Evolutionary conservation across 2,329 filamentous ascomycete species (phyloP).

Genomic region (Neonectria punicea): DNA sequence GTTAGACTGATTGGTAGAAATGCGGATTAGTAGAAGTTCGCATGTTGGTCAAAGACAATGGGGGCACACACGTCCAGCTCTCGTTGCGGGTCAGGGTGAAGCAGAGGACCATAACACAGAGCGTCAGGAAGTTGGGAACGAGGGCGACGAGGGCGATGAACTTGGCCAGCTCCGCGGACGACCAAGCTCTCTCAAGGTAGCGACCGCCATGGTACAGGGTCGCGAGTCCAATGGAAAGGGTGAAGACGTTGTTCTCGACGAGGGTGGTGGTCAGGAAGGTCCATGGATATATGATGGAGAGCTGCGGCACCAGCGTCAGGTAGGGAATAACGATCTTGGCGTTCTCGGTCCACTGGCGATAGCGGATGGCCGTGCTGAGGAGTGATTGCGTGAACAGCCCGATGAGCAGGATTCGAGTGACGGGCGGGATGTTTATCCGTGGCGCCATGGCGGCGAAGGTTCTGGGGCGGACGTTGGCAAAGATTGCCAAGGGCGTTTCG

Average conservation of each 20-base stretch:
- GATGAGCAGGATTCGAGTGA: constrained; percentile 85
- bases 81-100: constrained; percentile 75
- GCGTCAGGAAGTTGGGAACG: constrained; percentile 82
- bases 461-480: constrained; percentile 17
- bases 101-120: constrained; percentile 78
- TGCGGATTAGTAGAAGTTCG: constrained; percentile 13
- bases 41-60: constrained; percentile 2
- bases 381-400: constrained; percentile 80
- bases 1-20: constrained; percentile 66
- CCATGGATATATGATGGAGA: constrained; percentile 91
- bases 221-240: constrained; percentile 77
- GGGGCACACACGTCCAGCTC: constrained; percentile 72
- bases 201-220: constrained; percentile 92
- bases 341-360: constrained; percentile 72
- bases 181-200: constrained; percentile 97
- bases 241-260: constrained; percentile 94
- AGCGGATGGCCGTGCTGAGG: constrained; percentile 82
- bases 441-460: constrained; percentile 70
- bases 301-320: constrained; percentile 84
- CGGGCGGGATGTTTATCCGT: constrained; percentile 90
- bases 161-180: constrained; percentile 89
- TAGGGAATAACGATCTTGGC: constrained; percentile 82
- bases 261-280: constrained; percentile 87
- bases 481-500: constrained; percentile 2
- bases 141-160: constrained; percentile 82